These are phyloP conservation scores for Rhodotorula taiwanensis DNA, from an alignment of 768 basidiomycete genomes.

Conservation along the genomic window DNA sequence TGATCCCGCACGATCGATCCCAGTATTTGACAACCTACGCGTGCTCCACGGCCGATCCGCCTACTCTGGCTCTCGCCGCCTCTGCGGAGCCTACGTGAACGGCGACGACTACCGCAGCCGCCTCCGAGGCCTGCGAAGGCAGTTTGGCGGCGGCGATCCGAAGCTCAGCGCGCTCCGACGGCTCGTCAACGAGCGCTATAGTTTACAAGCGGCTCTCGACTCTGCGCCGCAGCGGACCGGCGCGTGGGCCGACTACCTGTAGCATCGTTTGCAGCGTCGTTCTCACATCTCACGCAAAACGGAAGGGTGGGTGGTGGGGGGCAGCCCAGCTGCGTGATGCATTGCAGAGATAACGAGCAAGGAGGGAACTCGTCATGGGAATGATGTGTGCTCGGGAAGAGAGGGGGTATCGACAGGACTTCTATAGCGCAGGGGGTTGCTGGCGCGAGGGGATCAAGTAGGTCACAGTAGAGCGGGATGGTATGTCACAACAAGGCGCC, in stretches of 20 bases:
- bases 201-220: not conserved
- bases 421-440: no score
- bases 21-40: constrained; percentile 86
- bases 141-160: constrained; percentile 30
- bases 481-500: not conserved
- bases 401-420: not conserved
- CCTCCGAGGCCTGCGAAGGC: constrained; percentile 46
- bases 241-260: constrained; percentile 8
- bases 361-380: not conserved
- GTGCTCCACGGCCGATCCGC: constrained; percentile 90
- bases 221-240: not conserved
- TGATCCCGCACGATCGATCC: no score
- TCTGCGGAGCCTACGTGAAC: constrained; percentile 94
- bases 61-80: constrained; percentile 75
- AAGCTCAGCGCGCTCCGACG: not conserved
- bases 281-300: no score
- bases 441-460: no score
- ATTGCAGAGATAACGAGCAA: not conserved
- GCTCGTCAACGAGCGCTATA: not conserved
- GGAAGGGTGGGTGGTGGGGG: no score
- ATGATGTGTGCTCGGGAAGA: not conserved
- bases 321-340: no score
- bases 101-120: constrained; percentile 82
- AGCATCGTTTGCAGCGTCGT: not conserved
- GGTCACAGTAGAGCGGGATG: not conserved